Base-by-base conservation (phyloP, 768 basidiomycete genomes). In the Suillus tomentosus region DNA sequence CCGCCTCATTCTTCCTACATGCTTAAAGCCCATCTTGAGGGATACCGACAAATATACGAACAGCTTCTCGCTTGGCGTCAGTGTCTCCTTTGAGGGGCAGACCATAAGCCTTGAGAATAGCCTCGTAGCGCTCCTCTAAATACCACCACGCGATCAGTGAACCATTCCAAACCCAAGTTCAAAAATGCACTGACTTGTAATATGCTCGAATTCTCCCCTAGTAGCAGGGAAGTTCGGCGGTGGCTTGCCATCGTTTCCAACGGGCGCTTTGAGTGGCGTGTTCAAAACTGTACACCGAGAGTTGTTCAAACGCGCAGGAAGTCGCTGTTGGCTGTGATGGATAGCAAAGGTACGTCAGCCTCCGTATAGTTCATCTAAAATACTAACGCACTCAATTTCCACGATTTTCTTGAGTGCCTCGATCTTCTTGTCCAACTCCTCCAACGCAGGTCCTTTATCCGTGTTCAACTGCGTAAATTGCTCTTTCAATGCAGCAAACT, bases 121-220 rank as follows among this genome's bases (percentile, higher is more conserved):
- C 66, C 43, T 81, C 79, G 67, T 81, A 81, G 1, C 80, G 77
- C 50, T 81, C 80, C 76, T 79, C 79, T 80, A 67, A 15, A 55
- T 47, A 2, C 37, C 42, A 17, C 15, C 34, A 36, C 7, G 19
- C 40, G 2, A 57, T 58, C 57, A 42, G 17, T 17, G 15, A 9
- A 17, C 37, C 24, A 27, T 40, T 58, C 17, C 22, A 31, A 48
- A 31, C 9, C 2, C 34, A 36, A n/a, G 53, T n/a, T n/a, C 13
- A 0, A 47, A 42, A 31, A 3, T 24, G 15, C 3, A 60, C 67
- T 61, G 48, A 81, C 80, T 81, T 19, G 79, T 81, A n/a, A 81
- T 73, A 66, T 80, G 79, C 66, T 81, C 80, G 60, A 80, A 81
- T 65, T 81, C 80, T 61, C 80, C 80, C 59, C 78, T 76, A 1